phyloP scores from a whole-genome alignment of 139 green algal genomes.

The Chlamydomonas sp. region DNA sequence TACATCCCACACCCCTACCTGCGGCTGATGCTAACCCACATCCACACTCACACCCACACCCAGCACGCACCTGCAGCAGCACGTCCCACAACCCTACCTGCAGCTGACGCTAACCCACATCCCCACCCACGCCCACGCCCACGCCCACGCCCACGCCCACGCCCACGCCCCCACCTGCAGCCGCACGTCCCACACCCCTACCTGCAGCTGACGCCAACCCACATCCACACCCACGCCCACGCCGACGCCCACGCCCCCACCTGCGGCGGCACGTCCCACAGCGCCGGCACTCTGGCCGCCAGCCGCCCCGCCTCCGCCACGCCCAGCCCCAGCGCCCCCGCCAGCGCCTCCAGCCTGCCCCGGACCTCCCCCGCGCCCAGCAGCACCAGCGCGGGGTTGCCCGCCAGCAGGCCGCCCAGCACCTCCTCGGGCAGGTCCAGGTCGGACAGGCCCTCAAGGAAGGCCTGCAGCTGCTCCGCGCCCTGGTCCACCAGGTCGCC shows the following conservation, averaged over 20 bases:
- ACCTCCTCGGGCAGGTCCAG: slow-evolving; percentile 1
- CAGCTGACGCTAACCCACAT: no score
- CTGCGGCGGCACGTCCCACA: slow-evolving; percentile 42
- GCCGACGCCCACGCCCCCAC: slow-evolving; percentile 4
- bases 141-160: no score
- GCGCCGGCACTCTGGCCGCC: slow-evolving; percentile 25
- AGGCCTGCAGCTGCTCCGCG: neutral
- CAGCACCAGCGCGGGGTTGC: slow-evolving; percentile 3
- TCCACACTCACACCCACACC: no score
- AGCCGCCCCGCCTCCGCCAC: slow-evolving; percentile 27
- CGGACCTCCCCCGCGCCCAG: slow-evolving; percentile 32
- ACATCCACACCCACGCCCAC: no score
- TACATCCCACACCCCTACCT: no score
- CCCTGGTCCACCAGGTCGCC: neutral
- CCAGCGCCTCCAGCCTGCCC: slow-evolving; percentile 23
- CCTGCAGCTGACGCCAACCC: no score
- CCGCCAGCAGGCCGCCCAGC: slow-evolving; percentile 1
- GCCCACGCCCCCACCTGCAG: no score
- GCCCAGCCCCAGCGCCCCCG: slow-evolving; percentile 4
- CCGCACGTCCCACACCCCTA: no score
- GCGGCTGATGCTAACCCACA: no score
- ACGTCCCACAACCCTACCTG: no score
- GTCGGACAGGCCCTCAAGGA: slow-evolving; percentile 9
- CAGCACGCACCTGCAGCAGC: no score
- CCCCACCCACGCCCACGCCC: no score